phyloP scores from a whole-genome alignment of 176 grass and related monocot species.

The Triticum aestivum region IWGSC_CS_RefSeq_v2.1 NC_057804.1:422111239-422111738 shows the following conservation, averaged over 20 bases:
- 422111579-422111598: not conserved
- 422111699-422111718: constrained; percentile 75
- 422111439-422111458: not conserved
- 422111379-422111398: not conserved
- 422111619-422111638: not conserved
- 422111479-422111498: not conserved
- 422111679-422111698: constrained; percentile 71
- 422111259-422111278: no score
- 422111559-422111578: not conserved
- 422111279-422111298: no score
- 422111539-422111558: not conserved
- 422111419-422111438: not conserved
- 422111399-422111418: not conserved
- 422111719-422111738: constrained; percentile 79
- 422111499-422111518: not conserved
- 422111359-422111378: not conserved
- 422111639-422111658: constrained; percentile 8
- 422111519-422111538: not conserved
- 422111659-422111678: not conserved
- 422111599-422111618: constrained; percentile 1
- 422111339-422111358: not conserved
- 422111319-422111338: not conserved
- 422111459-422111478: not conserved
- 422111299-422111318: no score
- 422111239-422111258: no score